Conservation (phyloP, 306 rosid genomes). For the Trifolium pratense region DNA sequence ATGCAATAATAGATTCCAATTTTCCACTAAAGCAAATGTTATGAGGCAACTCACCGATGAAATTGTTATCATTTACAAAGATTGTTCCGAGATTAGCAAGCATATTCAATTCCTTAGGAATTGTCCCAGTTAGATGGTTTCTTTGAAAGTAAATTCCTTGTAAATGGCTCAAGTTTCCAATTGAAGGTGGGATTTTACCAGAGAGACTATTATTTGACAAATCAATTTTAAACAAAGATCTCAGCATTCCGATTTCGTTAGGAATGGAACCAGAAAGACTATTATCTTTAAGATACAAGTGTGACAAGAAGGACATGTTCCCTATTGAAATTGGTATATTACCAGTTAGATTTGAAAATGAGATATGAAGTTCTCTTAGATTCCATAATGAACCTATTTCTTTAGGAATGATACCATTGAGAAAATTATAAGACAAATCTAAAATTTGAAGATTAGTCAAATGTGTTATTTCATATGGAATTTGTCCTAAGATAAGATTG, state of each 20-base stretch:
- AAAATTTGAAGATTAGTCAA: no score
- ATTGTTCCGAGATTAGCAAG: background rate
- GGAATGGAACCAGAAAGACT: background rate
- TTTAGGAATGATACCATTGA: no score
- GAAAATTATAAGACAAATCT: no score
- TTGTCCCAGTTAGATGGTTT: background rate
- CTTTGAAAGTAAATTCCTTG: fast-evolving
- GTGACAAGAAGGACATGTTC: no score
- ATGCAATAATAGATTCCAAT: background rate
- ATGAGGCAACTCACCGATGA: background rate
- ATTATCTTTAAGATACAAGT: no score
- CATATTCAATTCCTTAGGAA: slow-evolving; percentile 20
- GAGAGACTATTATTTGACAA: background rate
- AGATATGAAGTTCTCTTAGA: no score
- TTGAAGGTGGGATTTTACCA: slow-evolving; percentile 10
- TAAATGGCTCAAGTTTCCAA: slow-evolving; percentile 23
- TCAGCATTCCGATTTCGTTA: background rate
- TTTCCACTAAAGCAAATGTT: slow-evolving; percentile 27
- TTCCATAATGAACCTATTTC: no score
- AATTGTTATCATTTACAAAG: background rate
- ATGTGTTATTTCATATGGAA: no score
- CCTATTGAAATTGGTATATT: no score
- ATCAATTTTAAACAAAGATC: background rate
- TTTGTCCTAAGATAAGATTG: no score
- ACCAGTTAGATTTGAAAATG: no score